Base-by-base conservation (phyloP, 345 rosid genomes). In the Eucalyptus decipiens region DNA sequence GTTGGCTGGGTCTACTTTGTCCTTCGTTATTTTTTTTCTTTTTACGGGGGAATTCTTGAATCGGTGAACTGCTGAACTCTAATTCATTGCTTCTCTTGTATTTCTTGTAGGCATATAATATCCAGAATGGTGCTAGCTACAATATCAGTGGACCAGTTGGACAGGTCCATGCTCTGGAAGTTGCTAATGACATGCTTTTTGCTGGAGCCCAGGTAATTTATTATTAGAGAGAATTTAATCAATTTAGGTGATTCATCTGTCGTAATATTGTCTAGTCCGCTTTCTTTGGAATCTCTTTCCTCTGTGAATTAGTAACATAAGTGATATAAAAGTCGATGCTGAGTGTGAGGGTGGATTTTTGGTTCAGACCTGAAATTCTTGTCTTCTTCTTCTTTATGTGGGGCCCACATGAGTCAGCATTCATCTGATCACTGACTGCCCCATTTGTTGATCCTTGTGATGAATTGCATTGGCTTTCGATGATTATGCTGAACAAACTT, bases 131-230 rank as follows among this genome's bases (percentile, higher is more conserved):
- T 45, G 89, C 90, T 62, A 93, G 91, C 14, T 89, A 90, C 51
- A 89, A 86, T 88, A 93, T 95, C 54, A 42, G 87, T 28, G 94
- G 93, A 37, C 91, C 93, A 5, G 91, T 91, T 65, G 97, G 96
- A 80, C 93, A 93, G 60, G 94, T 95, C 80, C 86, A 90, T 87
- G 93, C 94, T 60, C 90, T 94, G 92, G 90, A 86, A 76, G 89
- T 89, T 89, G 92, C 89, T 18, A 87, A 86, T 1, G 91, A 92
- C 67, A 92, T 92, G 95, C 93, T 94, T 16, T 95, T 94, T 54
- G 97, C 95, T 86, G 98, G 95, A 60, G 91, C 90, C 5, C 93
- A 94, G 94, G 96, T 96, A 90, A 93, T 15, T n/a, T n/a, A 65
- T 65, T n/a, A n/a, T 65, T 65, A n/a, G 21, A n/a, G 0, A 65